Percentiles rank a stretch among this genome's conserved stretches.
These are phyloP conservation scores for Exobasidium rhododendri DNA, from an alignment of 1,284 basidiomycete species.

Conservation along the genomic window DNA sequence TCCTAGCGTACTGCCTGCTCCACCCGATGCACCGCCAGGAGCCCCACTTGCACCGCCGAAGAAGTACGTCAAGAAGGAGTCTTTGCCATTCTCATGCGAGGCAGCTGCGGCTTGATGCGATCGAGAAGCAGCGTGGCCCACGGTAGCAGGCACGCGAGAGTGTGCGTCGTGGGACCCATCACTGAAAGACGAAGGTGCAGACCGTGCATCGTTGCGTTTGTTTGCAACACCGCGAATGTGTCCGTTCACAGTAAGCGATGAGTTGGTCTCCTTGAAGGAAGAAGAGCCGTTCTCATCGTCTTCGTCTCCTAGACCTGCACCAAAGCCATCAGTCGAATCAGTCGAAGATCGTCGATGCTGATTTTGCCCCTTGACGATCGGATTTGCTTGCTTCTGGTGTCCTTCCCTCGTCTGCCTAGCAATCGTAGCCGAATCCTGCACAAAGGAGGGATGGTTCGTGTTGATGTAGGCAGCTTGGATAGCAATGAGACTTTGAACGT, in stretches of 20 bases:
- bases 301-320: slow-evolving; percentile 25
- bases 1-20: background rate
- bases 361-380: slow-evolving; percentile 25
- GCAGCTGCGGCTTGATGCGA: slow-evolving; percentile 11
- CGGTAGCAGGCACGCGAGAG: slow-evolving; percentile 25
- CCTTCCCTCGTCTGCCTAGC: slow-evolving; percentile 47
- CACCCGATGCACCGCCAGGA: slow-evolving; percentile 31
- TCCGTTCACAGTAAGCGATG: slow-evolving; percentile 1
- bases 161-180: slow-evolving; percentile 17
- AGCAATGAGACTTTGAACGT: slow-evolving; percentile 89
- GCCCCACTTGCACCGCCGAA: slow-evolving; percentile 47
- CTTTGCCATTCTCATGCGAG: slow-evolving; percentile 27
- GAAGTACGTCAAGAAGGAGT: slow-evolving; percentile 54
- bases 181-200: slow-evolving; percentile 17
- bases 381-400: slow-evolving; percentile 47
- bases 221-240: slow-evolving; percentile 1
- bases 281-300: slow-evolving; percentile 21
- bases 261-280: slow-evolving; percentile 1
- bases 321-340: slow-evolving; percentile 32
- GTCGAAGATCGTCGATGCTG: slow-evolving; percentile 23
- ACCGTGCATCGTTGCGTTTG: slow-evolving; percentile 28
- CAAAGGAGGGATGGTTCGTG: slow-evolving; percentile 91
- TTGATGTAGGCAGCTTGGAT: slow-evolving; percentile 99
- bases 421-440: slow-evolving; percentile 57
- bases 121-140: slow-evolving; percentile 23